phyloP scores from a whole-genome alignment of 768 basidiomycete species.

The Holtermannia corniformis region DNA sequence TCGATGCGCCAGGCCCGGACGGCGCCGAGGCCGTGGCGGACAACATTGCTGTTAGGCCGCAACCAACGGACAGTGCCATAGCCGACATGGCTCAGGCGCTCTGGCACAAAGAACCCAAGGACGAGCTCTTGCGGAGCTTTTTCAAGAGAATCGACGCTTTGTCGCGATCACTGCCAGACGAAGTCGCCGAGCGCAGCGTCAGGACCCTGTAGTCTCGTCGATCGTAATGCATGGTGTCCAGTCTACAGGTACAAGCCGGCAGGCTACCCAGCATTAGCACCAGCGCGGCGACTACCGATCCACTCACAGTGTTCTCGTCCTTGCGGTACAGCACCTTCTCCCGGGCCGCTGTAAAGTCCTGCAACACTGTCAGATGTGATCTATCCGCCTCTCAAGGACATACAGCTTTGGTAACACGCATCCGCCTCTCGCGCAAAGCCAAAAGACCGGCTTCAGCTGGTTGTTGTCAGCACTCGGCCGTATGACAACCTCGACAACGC shows the following conservation, averaged over 20 bases:
- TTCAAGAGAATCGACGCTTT: background rate
- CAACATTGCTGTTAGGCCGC: no score
- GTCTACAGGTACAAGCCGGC: conserved; percentile 23
- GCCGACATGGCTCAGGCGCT: no score
- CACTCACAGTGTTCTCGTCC: conserved; percentile 71
- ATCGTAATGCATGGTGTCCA: background rate
- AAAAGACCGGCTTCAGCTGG: conserved; percentile 89
- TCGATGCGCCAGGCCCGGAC: no score
- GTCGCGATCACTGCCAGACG: background rate
- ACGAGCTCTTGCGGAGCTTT: background rate
- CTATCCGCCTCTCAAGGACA: conserved; percentile 78
- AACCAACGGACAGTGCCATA: no score
- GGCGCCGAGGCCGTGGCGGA: no score
- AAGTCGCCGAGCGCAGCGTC: background rate
- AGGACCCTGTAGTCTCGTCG: background rate
- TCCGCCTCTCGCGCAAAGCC: conserved; percentile 85
- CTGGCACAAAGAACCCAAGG: no score
- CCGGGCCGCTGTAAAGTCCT: conserved; percentile 83
- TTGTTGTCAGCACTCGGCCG: conserved; percentile 1
- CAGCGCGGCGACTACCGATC: background rate
- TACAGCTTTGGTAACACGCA: conserved; percentile 26
- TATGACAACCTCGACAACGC: conserved; percentile 7
- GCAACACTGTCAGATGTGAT: conserved; percentile 50
- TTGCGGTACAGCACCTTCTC: conserved; percentile 97
- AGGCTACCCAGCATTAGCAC: conserved; percentile 7